These are phyloP conservation scores for Colletotrichum camelliae DNA, from an alignment of 2,329 filamentous ascomycete species.

Conservation along the genomic window DNA sequence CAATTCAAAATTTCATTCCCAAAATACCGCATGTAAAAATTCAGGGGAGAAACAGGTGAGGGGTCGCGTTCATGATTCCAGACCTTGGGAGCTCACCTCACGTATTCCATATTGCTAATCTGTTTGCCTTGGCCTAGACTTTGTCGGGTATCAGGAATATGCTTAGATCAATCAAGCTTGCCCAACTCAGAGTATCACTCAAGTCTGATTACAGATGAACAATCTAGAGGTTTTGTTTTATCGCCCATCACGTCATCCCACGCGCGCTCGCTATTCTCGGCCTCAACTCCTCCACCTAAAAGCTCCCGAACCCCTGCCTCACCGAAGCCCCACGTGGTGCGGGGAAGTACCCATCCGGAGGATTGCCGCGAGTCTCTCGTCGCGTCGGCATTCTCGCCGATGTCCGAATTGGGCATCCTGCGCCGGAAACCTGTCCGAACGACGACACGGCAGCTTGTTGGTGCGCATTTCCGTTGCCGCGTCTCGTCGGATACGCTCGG, in stretches of 20 bases:
- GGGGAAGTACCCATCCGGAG: neutral
- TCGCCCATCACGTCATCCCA: neutral
- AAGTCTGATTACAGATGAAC: neutral
- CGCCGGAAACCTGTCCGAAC: neutral
- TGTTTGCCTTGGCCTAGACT: neutral
- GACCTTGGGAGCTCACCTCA: conserved; percentile 13
- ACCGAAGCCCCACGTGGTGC: neutral
- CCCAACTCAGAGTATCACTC: neutral
- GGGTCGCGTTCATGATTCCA: neutral
- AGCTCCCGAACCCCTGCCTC: neutral
- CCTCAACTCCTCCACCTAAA: neutral
- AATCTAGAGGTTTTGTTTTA: neutral
- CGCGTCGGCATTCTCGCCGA: conserved; percentile 14
- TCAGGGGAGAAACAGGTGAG: neutral
- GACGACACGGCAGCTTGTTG: neutral
- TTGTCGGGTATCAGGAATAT: neutral
- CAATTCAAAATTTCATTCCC: neutral
- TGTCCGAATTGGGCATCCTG: neutral
- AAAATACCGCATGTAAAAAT: neutral
- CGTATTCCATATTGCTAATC: conserved; percentile 23
- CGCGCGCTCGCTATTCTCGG: neutral
- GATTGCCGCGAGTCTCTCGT: neutral
- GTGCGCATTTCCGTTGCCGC: neutral
- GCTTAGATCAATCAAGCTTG: accelerated
- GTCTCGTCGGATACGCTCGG: neutral